phyloP scores from a whole-genome alignment of 2,329 filamentous ascomycete species.

The Parastagonospora nodorum region DNA sequence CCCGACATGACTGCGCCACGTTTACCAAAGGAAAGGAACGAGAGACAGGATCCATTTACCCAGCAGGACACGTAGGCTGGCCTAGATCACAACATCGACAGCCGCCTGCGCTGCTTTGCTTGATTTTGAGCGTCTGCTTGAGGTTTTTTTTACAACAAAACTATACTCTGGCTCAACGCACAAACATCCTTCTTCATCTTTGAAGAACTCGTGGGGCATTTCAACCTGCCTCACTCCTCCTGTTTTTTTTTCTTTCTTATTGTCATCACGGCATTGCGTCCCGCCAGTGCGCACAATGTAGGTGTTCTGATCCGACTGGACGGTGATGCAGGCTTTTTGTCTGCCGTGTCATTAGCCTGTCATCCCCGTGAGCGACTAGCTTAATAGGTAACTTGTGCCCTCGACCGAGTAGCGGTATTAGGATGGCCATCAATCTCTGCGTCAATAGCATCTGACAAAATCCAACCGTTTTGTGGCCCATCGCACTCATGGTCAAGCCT shows the following conservation, averaged over 20 bases:
- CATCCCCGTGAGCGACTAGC: constrained; percentile 12
- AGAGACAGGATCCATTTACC: constrained; percentile 34
- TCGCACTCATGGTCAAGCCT: neutral
- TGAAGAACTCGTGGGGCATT: constrained; percentile 56
- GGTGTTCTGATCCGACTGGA: constrained; percentile 16
- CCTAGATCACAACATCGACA: constrained; percentile 75
- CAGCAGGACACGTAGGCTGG: constrained; percentile 40
- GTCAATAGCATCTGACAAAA: neutral
- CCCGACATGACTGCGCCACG: constrained; percentile 12
- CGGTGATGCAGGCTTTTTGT: neutral
- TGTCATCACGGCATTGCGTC: constrained; percentile 16
- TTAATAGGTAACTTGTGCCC: constrained; percentile 18
- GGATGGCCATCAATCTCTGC: neutral
- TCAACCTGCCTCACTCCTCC: constrained; percentile 64
- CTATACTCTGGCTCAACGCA: constrained; percentile 76
- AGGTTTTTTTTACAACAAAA: constrained; percentile 84
- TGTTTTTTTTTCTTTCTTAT: constrained; percentile 36
- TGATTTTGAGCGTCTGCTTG: constrained; percentile 66
- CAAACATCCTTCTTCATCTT: constrained; percentile 59
- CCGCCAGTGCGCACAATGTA: constrained; percentile 17
- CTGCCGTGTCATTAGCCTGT: constrained; percentile 10
- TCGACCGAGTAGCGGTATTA: neutral
- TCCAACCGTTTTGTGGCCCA: too few species aligned
- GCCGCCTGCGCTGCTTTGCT: constrained; percentile 52
- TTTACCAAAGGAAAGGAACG: constrained; percentile 20